Evolutionary conservation across 345 rosid genomes (phyloP), one percentile per base, ranked within the genome.

Genomic region (Eucalyptus shirleyi): DNA sequence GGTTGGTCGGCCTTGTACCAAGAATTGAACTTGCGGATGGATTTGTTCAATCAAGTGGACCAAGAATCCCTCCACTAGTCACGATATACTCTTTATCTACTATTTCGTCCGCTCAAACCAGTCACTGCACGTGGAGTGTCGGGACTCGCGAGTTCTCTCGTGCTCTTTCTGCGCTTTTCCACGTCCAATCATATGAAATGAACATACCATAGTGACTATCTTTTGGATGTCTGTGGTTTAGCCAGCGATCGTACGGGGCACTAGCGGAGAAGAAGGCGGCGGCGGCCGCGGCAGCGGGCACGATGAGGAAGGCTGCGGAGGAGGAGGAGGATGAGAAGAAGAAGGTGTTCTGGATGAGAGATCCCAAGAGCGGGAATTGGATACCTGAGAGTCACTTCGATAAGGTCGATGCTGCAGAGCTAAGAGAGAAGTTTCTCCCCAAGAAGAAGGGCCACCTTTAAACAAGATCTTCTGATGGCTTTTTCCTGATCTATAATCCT

Each of bases 291-390:
- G 62, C 30, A 9, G 50, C 45, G 6, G 86, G 37, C 17, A 47
- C 53, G 26, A 55, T 18, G 47, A 87, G 32, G 23, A 59, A 11
- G 47, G 23, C 8, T 13, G 40, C 56, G 47, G 24, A 87, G n/a
- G 21, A 56, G 59, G 40, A 56, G 17, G 56, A 28, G 62, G 62
- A 21, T 53, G 59, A 56, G 30, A 56, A 50, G 90, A 26, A 86
- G 87, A 86, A 50, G 56, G 87, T 92, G n/a, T 92, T 21, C 83
- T 77, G 95, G 95, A 94, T 94, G 96, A 92, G 89, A 88, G 94
- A 93, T 90, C 96, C 95, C 6, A 92, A 92, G 91, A 93, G 92
- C 3, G 95, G 95, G 12, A 92, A 94, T 87, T 93, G 96, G 95
- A 90, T 92, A 47, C 96, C 95, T 1, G 95, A 92, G 90, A 89